Percentiles rank a stretch among this genome's conserved stretches.
Conservation (phyloP, 169 alveolate genomes). For the Plasmodium fragile region DNA sequence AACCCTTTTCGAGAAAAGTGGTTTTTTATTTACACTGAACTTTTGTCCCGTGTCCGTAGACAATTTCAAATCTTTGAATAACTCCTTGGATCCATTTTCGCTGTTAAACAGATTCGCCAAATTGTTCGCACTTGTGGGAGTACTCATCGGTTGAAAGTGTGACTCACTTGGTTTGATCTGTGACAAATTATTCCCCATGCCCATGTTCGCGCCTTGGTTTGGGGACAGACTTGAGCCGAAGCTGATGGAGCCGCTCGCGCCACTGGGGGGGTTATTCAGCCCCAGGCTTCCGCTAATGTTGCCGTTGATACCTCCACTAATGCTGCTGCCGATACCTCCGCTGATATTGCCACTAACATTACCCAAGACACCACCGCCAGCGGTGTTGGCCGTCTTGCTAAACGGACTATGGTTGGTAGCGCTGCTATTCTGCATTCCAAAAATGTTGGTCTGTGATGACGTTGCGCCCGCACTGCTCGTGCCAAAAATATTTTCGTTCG, state of each 20-base stretch:
- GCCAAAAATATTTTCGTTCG: constrained; percentile 12
- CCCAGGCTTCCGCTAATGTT: not conserved
- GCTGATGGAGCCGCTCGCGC: not conserved
- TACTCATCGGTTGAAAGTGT: not conserved
- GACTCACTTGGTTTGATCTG: not conserved
- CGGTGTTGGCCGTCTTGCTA: not conserved
- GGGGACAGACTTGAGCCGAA: not conserved
- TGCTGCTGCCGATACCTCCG: no score
- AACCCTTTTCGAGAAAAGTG: constrained; percentile 44
- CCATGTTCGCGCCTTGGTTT: not conserved
- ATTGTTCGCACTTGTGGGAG: not conserved
- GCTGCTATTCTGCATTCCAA: constrained; percentile 14
- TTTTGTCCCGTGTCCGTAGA: constrained; percentile 36
- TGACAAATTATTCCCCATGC: not conserved
- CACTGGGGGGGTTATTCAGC: not conserved
- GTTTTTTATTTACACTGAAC: constrained; percentile 66
- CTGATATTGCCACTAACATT: not conserved
- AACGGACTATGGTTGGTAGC: constrained; percentile 13
- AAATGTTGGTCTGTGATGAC: constrained; percentile 8
- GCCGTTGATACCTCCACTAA: not conserved
- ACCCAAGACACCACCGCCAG: not conserved
- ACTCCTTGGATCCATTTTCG: constrained; percentile 69
- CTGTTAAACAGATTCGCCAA: constrained; percentile 15
- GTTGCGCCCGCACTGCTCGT: not conserved
- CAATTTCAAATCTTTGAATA: constrained; percentile 60